Base-by-base conservation (phyloP, 768 basidiomycete genomes). In the Cystofilobasidium capitatum region DNA sequence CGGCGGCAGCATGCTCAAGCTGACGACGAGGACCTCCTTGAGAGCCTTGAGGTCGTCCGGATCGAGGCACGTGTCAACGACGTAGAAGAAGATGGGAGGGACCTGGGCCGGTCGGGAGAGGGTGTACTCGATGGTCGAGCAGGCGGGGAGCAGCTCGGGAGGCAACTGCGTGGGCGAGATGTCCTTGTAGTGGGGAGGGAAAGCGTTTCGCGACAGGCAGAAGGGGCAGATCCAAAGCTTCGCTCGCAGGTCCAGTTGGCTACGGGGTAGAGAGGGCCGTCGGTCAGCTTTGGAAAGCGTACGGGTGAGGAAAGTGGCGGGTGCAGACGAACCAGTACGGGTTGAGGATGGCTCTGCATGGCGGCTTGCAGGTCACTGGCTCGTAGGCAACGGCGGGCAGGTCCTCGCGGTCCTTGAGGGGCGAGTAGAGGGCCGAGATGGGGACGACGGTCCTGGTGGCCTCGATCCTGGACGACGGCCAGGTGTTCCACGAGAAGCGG, bases 181-280 rank as follows among this genome's bases (percentile, higher is more conserved):
- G 76, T 98, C 94, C 79, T 96, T 94, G 83, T 99, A 99, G 77
- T 99, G 94, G 0, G 90, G 89, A 6, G 96, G 96, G 80, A 99
- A 97, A 2, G 93, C 85, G 77, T 98, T 99, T 69, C 96, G 87
- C 40, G 89, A 87, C 62, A 99, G 82, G 79, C 96, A 99, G 81
- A 99, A 98, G 5, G 96, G 96, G 75, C 96, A 99, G 72, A 98
- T 99, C 96, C 96, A 99, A 62, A 99, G 84, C 79, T 98, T 98
- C 73, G 89, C 94, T 74, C 96, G 85, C 71, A 97, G 91, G 79
- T 98, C 96, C 74, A 99, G 93, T 81, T 97, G 94, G 77, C 96
- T 98, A 76, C 29, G 55, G 51, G 68, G 24, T 7, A 26, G 26
- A 5, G 20, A 45, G 26, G 44, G 33, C 26, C 24, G 17, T 26